Base-by-base conservation (phyloP, 352 stramenopile species). In the Pythium biforme region DNA sequence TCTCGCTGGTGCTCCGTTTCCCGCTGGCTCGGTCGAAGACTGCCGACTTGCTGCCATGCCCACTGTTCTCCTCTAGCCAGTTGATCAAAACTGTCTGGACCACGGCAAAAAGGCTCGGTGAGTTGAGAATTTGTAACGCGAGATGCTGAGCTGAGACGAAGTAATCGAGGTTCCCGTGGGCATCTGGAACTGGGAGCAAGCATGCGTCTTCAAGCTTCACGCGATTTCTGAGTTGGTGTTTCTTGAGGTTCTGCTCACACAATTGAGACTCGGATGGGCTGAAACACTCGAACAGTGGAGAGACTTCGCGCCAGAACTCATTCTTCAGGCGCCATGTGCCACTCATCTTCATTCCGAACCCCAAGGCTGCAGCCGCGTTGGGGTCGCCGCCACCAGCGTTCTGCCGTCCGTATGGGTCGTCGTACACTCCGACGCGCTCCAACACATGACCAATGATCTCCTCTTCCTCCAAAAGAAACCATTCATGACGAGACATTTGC, bases 221-320 rank as follows among this genome's bases (percentile, higher is more conserved):
- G 0, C 55, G 55, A 5, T 31, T 67, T 73, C 47, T 26, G 22
- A 41, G 23, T 8, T 74, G 22, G 27, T 75, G 66, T 45, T 85
- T 86, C 37, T 72, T 77, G 8, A 89, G 64, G 45, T 94, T 92
- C 55, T 92, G 82, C 39, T 94, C 85, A 29, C 77, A 88, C 31
- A 85, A 69, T 47, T 94, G 82, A 2, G 79, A 68, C 51, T 94
- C 85, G 0, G 79, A 84, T 1, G 81, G 81, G 22, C 79, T 90
- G 55, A 91, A 94, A 45, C 75, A 86, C 63, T 94, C 85, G 59
- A 91, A 94, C 11, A 85, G 59, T 11, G 79, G 77, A 3, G 81
- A 89, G 5, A 94, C 67, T 27, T 70, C 66, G 5, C 55, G 53
- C 85, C 85, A 94, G 1, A 81, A 60, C 17, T 79, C 69, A 2